Conservation (phyloP, 768 basidiomycete genomes). For the Rhizopogon rudus region DNA sequence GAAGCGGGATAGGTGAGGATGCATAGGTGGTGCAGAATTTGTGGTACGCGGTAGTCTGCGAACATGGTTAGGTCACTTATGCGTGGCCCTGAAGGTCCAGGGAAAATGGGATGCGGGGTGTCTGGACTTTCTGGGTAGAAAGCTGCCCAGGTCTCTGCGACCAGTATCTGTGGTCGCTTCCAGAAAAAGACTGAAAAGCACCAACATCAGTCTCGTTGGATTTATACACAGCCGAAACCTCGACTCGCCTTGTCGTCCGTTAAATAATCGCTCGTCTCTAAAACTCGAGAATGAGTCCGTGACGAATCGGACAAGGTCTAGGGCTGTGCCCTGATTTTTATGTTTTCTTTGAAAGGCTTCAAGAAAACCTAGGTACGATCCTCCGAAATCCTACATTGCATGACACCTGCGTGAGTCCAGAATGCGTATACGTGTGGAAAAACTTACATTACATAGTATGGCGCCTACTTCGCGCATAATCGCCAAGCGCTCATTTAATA, state of each 20-base stretch:
- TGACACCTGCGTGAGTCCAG: not conserved
- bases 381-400: slow-evolving; percentile 50
- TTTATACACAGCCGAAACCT: not conserved
- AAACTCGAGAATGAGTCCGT: slow-evolving; percentile 69
- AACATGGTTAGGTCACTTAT: slow-evolving; percentile 87
- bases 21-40: slow-evolving; percentile 80
- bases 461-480: slow-evolving; percentile 76
- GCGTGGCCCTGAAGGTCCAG: slow-evolving; percentile 44
- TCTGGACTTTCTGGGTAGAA: slow-evolving; percentile 59
- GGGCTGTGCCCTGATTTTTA: slow-evolving; percentile 54
- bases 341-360: slow-evolving; percentile 52
- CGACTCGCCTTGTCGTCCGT: slow-evolving; percentile 40
- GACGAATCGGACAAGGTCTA: slow-evolving; percentile 71
- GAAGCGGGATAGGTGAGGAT: slow-evolving; percentile 68
- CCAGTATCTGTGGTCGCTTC: slow-evolving; percentile 90
- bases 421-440: not conserved
- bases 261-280: slow-evolving; percentile 58
- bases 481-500: slow-evolving; percentile 64
- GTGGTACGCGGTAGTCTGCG: slow-evolving; percentile 89
- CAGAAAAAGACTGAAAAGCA: slow-evolving; percentile 62
- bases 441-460: slow-evolving; percentile 62
- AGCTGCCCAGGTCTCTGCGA: slow-evolving; percentile 90
- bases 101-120: slow-evolving; percentile 69
- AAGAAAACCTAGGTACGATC: slow-evolving; percentile 67
- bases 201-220: not conserved